A percentile compares a stretch with the other conserved stretches of the same genome.
phyloP scores from a whole-genome alignment of 139 green algal genomes.

The Parachlorella kessleri region DNA sequence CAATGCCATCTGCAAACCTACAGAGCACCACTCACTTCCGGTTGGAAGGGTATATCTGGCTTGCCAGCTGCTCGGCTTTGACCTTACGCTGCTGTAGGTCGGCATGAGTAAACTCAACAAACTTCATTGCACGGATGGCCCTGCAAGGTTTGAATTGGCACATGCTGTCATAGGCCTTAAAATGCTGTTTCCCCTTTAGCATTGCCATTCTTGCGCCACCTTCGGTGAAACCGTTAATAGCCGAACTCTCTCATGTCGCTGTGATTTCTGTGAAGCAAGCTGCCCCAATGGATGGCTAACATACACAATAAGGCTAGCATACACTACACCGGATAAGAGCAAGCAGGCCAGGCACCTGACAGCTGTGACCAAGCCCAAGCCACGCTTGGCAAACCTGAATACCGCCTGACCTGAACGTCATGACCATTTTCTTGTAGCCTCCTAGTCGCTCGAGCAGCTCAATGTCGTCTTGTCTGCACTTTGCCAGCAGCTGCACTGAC shows the following conservation, averaged over 20 bases:
- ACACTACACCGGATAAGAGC: no score
- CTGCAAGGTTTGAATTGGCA: slow-evolving; percentile 15
- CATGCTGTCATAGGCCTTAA: background rate
- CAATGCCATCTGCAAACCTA: background rate
- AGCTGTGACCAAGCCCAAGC: no score
- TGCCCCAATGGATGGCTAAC: no score
- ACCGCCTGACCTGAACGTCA: slow-evolving; percentile 49
- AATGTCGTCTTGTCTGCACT: slow-evolving; percentile 38
- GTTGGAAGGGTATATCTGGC: slow-evolving; percentile 19
- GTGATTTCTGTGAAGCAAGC: no score
- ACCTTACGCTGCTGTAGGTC: slow-evolving; percentile 25
- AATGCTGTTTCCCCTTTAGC: no score
- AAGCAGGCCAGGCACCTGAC: no score
- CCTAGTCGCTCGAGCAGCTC: slow-evolving; percentile 29
- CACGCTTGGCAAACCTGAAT: background rate
- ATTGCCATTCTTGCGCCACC: no score
- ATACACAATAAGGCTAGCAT: no score
- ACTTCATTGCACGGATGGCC: slow-evolving; percentile 48
- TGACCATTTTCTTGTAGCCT: slow-evolving; percentile 40
- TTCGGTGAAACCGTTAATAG: no score
- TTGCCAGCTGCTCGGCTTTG: slow-evolving; percentile 22
- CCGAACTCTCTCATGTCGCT: no score
- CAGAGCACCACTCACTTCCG: slow-evolving; percentile 12
- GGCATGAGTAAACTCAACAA: slow-evolving; percentile 54
- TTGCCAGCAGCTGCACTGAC: slow-evolving; percentile 53